These are phyloP conservation scores for Geotrichum ghanense DNA, from an alignment of 805 yeast species.

Conservation along the genomic window DNA sequence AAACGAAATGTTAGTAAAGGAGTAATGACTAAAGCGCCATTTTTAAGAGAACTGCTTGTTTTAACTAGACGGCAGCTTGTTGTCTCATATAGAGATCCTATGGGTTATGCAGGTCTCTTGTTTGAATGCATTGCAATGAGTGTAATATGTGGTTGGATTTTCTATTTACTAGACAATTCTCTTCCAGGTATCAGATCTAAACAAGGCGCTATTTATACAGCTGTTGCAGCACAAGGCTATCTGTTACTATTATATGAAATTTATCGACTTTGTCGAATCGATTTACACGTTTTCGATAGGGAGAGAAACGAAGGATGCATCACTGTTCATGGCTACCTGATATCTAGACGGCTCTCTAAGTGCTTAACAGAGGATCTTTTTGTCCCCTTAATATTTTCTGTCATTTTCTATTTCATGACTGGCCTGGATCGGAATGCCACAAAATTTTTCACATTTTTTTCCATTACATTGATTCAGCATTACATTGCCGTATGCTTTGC, in stretches of 20 bases:
- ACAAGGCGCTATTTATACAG: constrained; percentile 40
- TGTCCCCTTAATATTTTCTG: constrained; percentile 45
- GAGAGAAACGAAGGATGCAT: constrained; percentile 65
- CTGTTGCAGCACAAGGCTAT: constrained; percentile 44
- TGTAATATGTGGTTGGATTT: constrained; percentile 65
- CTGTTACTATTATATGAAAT: constrained; percentile 46
- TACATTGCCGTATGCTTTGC: constrained; percentile 47
- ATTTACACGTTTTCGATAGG: constrained; percentile 46
- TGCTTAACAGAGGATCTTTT: constrained; percentile 59
- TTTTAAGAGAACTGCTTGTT: constrained; percentile 33
- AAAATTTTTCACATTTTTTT: constrained; percentile 53
- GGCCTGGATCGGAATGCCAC: constrained; percentile 43
- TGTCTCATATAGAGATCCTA: constrained; percentile 39
- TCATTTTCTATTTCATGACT: constrained; percentile 63
- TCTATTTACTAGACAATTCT: constrained; percentile 38
- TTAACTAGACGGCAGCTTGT: constrained; percentile 35
- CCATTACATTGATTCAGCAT: constrained; percentile 44
- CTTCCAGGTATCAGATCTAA: constrained; percentile 55
- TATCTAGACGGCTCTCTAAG: constrained; percentile 56
- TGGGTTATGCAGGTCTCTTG: constrained; percentile 35
- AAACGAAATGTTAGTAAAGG: constrained; percentile 12
- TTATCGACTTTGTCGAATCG: constrained; percentile 43
- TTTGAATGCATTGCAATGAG: constrained; percentile 44
- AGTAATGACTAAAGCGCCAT: constrained; percentile 28
- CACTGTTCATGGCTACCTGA: constrained; percentile 52